A percentile compares a stretch with the other conserved stretches of the same genome.
These are phyloP conservation scores for Centaurea solstitialis DNA, from an alignment of 129 eudicot genomes.

Conservation along the genomic window DNA sequence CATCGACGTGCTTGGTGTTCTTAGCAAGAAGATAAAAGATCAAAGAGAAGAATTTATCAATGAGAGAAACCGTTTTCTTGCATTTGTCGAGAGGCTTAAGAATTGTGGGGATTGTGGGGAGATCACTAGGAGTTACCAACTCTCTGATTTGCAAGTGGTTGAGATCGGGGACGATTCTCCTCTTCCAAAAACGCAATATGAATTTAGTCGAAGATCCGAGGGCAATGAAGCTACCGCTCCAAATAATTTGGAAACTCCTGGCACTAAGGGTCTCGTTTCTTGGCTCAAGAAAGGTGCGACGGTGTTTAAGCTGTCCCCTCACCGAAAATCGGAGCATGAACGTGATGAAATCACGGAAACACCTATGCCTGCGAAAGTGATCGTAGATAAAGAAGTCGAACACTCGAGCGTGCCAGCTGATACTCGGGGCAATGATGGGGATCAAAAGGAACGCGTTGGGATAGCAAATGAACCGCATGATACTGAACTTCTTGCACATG, in stretches of 20 bases:
- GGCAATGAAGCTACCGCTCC: slow-evolving; percentile 30
- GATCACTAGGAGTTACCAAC: slow-evolving; percentile 35
- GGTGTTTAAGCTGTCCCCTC: slow-evolving; percentile 60
- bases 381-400: slow-evolving; percentile 30
- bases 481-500: slow-evolving; percentile 8
- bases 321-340: slow-evolving; percentile 14
- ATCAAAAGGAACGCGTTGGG: slow-evolving; percentile 24
- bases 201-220: slow-evolving; percentile 32
- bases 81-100: slow-evolving; percentile 60
- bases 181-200: slow-evolving; percentile 30
- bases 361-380: slow-evolving; percentile 22
- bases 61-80: slow-evolving; percentile 56
- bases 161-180: slow-evolving; percentile 39
- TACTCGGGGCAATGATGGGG: slow-evolving; percentile 17
- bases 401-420: slow-evolving; percentile 26
- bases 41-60: slow-evolving; percentile 59
- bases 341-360: slow-evolving; percentile 34
- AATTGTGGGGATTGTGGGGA: slow-evolving; percentile 70
- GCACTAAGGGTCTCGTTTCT: slow-evolving; percentile 43
- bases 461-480: slow-evolving; percentile 22
- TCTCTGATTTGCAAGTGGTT: slow-evolving; percentile 46
- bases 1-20: slow-evolving; percentile 61
- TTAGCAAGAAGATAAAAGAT: slow-evolving; percentile 68
- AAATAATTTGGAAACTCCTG: slow-evolving; percentile 31
- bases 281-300: slow-evolving; percentile 58